These are phyloP conservation scores for Cryptococcus maquisensis DNA, from an alignment of 1,284 basidiomycete genomes.

Conservation along the genomic window DNA sequence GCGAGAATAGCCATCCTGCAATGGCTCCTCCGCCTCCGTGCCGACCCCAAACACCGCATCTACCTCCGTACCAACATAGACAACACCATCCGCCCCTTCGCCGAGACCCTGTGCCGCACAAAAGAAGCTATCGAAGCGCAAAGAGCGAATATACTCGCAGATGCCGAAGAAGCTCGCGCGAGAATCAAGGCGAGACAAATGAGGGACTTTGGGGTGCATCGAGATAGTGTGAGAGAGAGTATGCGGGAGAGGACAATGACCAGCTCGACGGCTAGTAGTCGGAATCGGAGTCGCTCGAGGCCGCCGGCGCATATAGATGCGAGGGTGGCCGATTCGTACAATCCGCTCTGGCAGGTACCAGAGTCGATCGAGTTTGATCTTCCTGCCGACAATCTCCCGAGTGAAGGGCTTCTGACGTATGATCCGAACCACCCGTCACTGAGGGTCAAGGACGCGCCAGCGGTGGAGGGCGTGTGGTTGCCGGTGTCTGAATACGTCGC, in stretches of 20 bases:
- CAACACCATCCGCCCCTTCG: constrained; percentile 39
- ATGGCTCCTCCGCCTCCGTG: constrained; percentile 83
- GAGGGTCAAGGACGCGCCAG: constrained; percentile 52
- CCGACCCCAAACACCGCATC: constrained; percentile 84
- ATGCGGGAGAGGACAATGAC: constrained; percentile 30
- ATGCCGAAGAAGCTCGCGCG: constrained; percentile 29
- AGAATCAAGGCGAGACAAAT: constrained; percentile 10
- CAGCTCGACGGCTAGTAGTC: constrained; percentile 49
- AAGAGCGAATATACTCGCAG: constrained; percentile 23
- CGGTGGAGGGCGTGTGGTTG: constrained; percentile 56
- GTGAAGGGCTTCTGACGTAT: constrained; percentile 70
- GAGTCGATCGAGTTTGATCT: constrained; percentile 68
- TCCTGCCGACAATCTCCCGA: constrained; percentile 62
- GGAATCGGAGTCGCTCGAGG: constrained; percentile 63
- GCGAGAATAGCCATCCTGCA: constrained; percentile 74
- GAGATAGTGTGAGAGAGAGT: constrained; percentile 3
- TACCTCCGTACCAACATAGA: constrained; percentile 60
- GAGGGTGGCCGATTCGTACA: constrained; percentile 43
- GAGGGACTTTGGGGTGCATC: not conserved
- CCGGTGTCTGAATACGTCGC: constrained; percentile 75
- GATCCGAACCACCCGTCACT: constrained; percentile 54
- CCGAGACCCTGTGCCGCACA: constrained; percentile 46
- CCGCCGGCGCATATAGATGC: constrained; percentile 37
- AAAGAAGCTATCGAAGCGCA: constrained; percentile 35
- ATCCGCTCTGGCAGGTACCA: constrained; percentile 73